Evolutionary conservation across 495 filamentous ascomycete species (phyloP).

Genomic region (Sabuloglossum arenarium): DNA sequence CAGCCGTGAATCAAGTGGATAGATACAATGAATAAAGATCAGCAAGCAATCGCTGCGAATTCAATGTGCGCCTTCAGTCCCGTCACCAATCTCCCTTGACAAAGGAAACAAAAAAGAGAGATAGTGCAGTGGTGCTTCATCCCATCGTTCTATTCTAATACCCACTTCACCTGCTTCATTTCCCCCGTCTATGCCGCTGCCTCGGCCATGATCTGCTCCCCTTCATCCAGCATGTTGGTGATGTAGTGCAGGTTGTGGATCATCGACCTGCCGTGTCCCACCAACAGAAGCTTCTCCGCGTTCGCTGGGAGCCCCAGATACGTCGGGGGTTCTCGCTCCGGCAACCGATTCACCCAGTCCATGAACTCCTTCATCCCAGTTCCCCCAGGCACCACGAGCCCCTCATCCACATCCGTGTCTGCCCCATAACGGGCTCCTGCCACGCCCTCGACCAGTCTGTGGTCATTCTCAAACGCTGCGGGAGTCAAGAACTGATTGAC

Average conservation of each 20-base stretch:
- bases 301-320: slow-evolving; percentile 93
- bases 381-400: slow-evolving; percentile 52
- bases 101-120: no score
- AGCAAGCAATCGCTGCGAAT: no score
- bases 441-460: slow-evolving; percentile 58
- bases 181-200: background rate
- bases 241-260: slow-evolving; percentile 68
- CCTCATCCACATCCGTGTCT: slow-evolving; percentile 28
- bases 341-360: slow-evolving; percentile 76
- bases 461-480: slow-evolving; percentile 71
- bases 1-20: no score
- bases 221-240: slow-evolving; percentile 73
- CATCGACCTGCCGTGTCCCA: slow-evolving; percentile 72
- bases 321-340: slow-evolving; percentile 88
- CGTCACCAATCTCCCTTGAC: no score
- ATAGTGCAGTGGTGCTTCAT: no score
- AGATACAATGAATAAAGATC: no score
- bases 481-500: slow-evolving; percentile 65
- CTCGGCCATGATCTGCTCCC: slow-evolving; percentile 75
- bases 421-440: slow-evolving; percentile 17
- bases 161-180: no score
- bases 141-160: no score
- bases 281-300: slow-evolving; percentile 85
- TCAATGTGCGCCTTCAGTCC: no score
- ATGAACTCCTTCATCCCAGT: slow-evolving; percentile 74